Percentiles rank a stretch among this genome's conserved stretches.
phyloP scores from a whole-genome alignment of 1,284 basidiomycete species.

The Takashimella tepidaria region DNA sequence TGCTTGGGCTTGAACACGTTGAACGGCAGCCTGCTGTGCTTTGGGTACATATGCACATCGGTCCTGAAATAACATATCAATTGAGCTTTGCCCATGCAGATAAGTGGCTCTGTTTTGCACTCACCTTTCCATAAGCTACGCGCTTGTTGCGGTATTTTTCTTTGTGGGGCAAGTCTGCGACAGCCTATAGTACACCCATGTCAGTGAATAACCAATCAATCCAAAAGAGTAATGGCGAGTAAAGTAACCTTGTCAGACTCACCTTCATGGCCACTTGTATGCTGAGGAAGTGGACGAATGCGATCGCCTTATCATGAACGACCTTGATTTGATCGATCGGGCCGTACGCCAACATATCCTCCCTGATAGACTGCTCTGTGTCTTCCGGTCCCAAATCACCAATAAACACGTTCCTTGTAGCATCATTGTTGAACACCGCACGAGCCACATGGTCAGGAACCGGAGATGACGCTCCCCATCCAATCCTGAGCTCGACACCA shows the following conservation, averaged over 20 bases:
- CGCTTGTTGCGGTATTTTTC: slow-evolving; percentile 88
- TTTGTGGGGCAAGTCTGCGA: slow-evolving; percentile 80
- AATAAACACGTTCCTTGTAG: slow-evolving; percentile 88
- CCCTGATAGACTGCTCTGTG: slow-evolving; percentile 82
- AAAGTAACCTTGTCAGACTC: slow-evolving; percentile 11
- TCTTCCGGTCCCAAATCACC: slow-evolving; percentile 80
- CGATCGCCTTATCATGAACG: slow-evolving; percentile 93
- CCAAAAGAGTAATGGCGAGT: no score
- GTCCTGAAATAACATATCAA: slow-evolving; percentile 43
- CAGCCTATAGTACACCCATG: slow-evolving; percentile 63
- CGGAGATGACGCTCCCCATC: slow-evolving; percentile 88
- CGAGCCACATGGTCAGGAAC: slow-evolving; percentile 76
- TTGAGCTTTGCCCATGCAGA: slow-evolving; percentile 15
- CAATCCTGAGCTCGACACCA: slow-evolving; percentile 89
- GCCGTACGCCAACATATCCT: slow-evolving; percentile 80
- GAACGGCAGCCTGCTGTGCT: slow-evolving; percentile 49
- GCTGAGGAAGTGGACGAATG: slow-evolving; percentile 92
- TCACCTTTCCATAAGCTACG: slow-evolving; percentile 84
- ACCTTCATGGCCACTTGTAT: slow-evolving; percentile 90
- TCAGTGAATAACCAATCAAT: no score
- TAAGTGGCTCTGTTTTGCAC: slow-evolving; percentile 2
- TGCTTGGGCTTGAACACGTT: slow-evolving; percentile 54
- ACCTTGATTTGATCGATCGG: slow-evolving; percentile 97
- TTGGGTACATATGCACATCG: slow-evolving; percentile 75
- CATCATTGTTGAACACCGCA: slow-evolving; percentile 82